Percentiles rank a stretch among this genome's conserved stretches.
phyloP scores from a whole-genome alignment of 2,329 filamentous ascomycete genomes.

The Colletotrichum theobromicola region DNA sequence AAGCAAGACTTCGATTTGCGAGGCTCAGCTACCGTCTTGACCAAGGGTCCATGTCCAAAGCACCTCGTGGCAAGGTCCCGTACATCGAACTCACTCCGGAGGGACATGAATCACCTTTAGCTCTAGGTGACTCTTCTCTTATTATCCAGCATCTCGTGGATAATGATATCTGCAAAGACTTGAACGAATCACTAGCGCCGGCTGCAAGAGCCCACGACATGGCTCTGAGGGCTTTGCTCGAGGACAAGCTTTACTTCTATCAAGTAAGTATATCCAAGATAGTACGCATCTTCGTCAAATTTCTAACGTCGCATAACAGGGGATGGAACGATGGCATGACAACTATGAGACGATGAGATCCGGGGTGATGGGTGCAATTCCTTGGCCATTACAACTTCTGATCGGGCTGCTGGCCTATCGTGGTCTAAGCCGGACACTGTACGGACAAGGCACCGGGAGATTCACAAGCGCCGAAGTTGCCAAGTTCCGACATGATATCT shows the following conservation, averaged over 20 bases:
- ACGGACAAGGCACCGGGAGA: constrained; percentile 62
- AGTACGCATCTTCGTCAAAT: not conserved
- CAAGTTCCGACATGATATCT: constrained; percentile 53
- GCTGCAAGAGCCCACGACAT: constrained; percentile 52
- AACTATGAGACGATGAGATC: constrained; percentile 66
- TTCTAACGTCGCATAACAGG: constrained; percentile 30
- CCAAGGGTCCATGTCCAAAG: not conserved
- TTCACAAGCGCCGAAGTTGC: constrained; percentile 55
- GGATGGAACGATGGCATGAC: constrained; percentile 60
- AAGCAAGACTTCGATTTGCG: constrained; percentile 63
- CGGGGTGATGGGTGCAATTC: constrained; percentile 50
- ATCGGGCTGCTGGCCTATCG: constrained; percentile 57
- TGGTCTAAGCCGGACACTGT: constrained; percentile 44
- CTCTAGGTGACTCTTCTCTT: constrained; percentile 59
- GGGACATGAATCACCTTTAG: constrained; percentile 33
- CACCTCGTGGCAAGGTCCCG: not conserved
- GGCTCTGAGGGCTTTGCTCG: constrained; percentile 57
- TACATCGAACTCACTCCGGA: not conserved
- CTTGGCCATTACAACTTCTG: constrained; percentile 56
- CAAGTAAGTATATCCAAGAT: not conserved
- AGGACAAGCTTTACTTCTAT: constrained; percentile 67
- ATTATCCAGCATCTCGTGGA: constrained; percentile 54
- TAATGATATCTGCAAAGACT: constrained; percentile 45
- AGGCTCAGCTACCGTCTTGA: constrained; percentile 49
- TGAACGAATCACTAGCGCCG: constrained; percentile 49